Conservation (phyloP, 306 rosid genomes). For the Medicago ruthenica region DNA sequence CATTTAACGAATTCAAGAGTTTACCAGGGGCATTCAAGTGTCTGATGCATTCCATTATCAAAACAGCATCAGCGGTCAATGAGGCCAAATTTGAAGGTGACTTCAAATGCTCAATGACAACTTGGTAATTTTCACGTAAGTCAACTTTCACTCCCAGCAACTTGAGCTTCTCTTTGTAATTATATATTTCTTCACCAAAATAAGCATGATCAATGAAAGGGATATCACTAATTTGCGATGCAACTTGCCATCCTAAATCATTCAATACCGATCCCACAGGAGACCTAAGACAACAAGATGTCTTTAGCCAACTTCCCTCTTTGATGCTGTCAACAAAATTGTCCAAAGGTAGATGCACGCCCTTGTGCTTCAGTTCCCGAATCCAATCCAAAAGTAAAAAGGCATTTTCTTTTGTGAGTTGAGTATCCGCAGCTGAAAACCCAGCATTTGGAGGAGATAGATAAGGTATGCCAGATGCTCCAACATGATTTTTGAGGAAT, state of each 20-base stretch:
- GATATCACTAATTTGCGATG: constrained; percentile 59
- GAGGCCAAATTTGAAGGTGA: constrained; percentile 30
- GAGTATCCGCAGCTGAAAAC: constrained; percentile 54
- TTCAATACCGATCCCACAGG: constrained; percentile 68
- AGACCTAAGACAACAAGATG: constrained; percentile 57
- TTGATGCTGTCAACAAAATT: constrained; percentile 54
- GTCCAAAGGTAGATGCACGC: constrained; percentile 29
- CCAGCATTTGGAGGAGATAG: constrained; percentile 65
- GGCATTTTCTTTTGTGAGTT: constrained; percentile 62
- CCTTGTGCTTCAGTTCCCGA: constrained; percentile 11
- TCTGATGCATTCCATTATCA: not conserved
- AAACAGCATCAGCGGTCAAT: not conserved
- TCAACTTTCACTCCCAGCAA: constrained; percentile 66
- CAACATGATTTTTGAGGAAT: constrained; percentile 51
- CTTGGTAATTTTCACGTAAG: constrained; percentile 7
- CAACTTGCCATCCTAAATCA: constrained; percentile 58
- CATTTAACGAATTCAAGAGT: no score
- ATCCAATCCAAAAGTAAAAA: constrained; percentile 77
- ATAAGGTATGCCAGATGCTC: constrained; percentile 67
- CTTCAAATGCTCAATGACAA: not conserved
- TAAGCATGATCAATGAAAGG: constrained; percentile 44
- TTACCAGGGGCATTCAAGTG: not conserved
- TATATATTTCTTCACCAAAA: constrained; percentile 56
- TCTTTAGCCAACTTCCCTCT: constrained; percentile 59
- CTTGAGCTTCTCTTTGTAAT: constrained; percentile 55